These are phyloP conservation scores for Penicillium paradoxum DNA, from an alignment of 495 filamentous ascomycete species.

Conservation along the genomic window DNA sequence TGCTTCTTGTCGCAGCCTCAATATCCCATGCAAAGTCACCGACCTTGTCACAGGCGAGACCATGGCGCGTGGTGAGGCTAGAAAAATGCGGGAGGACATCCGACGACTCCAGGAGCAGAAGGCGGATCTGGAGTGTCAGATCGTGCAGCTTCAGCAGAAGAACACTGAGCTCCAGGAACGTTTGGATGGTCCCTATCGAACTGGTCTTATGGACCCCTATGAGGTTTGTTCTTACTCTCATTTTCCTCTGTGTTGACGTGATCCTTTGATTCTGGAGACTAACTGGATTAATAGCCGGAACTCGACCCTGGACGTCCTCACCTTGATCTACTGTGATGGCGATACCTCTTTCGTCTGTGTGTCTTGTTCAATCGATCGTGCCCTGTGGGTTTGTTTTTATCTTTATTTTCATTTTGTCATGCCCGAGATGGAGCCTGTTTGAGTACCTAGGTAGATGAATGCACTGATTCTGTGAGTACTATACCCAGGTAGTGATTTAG, in stretches of 20 bases:
- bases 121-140: background rate
- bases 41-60: constrained; percentile 84
- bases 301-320: background rate
- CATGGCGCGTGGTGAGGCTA: constrained; percentile 54
- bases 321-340: background rate
- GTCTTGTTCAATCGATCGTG: background rate
- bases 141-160: background rate
- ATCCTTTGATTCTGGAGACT: background rate
- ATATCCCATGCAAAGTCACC: constrained; percentile 71
- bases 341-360: background rate
- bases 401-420: background rate
- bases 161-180: background rate
- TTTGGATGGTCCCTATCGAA: background rate
- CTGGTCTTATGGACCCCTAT: background rate
- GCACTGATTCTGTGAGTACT: no score
- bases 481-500: no score
- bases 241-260: background rate
- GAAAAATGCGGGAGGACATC: constrained; percentile 2
- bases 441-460: no score
- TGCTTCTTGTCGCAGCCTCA: constrained; percentile 65
- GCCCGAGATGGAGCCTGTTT: no score
- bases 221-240: background rate
- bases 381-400: background rate
- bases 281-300: background rate
- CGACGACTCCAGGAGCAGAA: background rate